Evolutionary conservation across 208 protist genomes (phyloP).

Genomic region (Leishmania aethiopica): DNA sequence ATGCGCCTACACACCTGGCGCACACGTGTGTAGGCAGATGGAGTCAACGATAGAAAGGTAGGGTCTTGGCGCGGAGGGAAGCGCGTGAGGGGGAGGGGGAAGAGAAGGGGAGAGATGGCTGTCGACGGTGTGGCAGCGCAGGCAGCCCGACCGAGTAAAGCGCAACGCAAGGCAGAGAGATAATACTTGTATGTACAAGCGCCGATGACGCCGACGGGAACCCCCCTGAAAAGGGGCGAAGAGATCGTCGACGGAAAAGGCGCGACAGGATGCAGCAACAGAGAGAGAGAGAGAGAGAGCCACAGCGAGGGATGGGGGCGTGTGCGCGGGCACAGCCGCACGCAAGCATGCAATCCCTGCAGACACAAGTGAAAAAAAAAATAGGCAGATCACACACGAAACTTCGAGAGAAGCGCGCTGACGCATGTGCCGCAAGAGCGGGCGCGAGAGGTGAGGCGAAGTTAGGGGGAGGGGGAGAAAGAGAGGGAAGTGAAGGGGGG

Average conservation of each 20-base stretch:
- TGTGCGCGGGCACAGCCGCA: background rate
- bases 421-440: background rate
- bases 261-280: background rate
- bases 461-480: too few species aligned
- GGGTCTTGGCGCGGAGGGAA: background rate
- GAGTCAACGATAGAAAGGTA: too few species aligned
- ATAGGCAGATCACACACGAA: background rate
- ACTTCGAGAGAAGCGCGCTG: background rate
- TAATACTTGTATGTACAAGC: background rate
- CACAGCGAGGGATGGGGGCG: background rate
- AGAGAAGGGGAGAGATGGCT: background rate
- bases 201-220: background rate
- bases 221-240: too few species aligned
- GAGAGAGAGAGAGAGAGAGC: background rate
- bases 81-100: background rate
- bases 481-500: background rate
- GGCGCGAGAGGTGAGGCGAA: background rate
- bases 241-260: too few species aligned
- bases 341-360: background rate
- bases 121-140: background rate
- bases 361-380: background rate
- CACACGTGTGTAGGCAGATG: background rate
- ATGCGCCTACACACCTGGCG: background rate
- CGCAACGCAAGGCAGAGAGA: background rate
- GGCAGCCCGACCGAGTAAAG: background rate